Evolutionary conservation across 2,329 filamentous ascomycete genomes (phyloP), one percentile per base, ranked within the genome.

Genomic region (Cladophialophora yegresii): DNA sequence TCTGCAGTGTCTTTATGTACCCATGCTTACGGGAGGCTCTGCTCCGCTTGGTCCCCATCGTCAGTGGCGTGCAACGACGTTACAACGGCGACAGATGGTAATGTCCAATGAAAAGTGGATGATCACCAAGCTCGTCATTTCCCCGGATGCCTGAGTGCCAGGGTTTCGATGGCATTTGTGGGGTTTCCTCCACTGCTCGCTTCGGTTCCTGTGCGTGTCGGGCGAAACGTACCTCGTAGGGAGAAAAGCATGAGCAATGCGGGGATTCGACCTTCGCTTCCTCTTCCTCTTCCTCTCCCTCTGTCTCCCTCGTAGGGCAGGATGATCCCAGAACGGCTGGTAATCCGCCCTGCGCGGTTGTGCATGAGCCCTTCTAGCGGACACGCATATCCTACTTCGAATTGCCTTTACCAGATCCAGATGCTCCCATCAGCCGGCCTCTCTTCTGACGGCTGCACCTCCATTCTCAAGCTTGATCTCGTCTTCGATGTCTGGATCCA

Each of bases 401-500:
- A 6, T 28, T 28, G 26, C 26, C 26, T 3, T 28, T 28, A 28
- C 26, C 3, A 28, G 7, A 13, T 40, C 16, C 36, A 7, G 13
- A 4, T 40, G 33, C 33, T 13, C 36, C 16, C 4, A 2, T 49
- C 45, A 49, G 8, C 47, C 47, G 23, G 23, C 12, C 47, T 6
- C 47, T 9, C 22, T 28, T 16, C 47, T 50, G 20, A 22, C 20
- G 13, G 47, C 22, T 5, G 6, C 47, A 23, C 26, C 47, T 22
- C 20, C 23, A 16, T 26, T 50, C 47, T 50, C 47, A 13, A 20
- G 20, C 47, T 50, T 50, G 4, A 26, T 7, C 23, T 64, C 51
- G n/a, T 54, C 36, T 28, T 58, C 8, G 23, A 67, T 32, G 33
- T 68, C 68, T 32, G 62, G 28, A 77, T 99, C 95, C 23, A 93